Conservation (phyloP, 768 basidiomycete species). For the Pisolithus marmoratus region DNA sequence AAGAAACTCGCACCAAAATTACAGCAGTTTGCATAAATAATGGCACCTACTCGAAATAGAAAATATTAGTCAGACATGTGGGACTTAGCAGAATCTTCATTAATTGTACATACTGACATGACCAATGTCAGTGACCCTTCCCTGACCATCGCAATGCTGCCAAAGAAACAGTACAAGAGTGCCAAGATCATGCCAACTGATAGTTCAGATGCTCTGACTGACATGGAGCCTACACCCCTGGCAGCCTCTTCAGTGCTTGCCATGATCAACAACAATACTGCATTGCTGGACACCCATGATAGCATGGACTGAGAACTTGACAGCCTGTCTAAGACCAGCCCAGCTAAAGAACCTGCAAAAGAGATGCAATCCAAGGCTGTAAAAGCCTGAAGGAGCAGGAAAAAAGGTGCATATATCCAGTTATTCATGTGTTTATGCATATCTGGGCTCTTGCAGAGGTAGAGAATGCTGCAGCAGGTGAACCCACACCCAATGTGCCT, state of each 20-base stretch:
- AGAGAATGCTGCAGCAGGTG: background rate
- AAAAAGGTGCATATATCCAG: constrained; percentile 4
- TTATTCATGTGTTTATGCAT: background rate
- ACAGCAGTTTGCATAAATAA: constrained; percentile 1
- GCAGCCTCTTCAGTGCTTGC: background rate
- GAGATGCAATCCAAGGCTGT: no score
- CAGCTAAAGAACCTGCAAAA: no score
- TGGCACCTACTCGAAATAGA: background rate
- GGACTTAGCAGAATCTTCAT: background rate
- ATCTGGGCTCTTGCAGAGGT: background rate
- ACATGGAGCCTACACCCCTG: no score
- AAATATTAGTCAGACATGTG: background rate
- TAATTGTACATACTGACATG: background rate
- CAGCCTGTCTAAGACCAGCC: background rate
- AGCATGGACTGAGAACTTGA: constrained; percentile 1
- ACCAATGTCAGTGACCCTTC: no score
- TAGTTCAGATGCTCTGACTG: no score
- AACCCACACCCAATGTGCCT: background rate
- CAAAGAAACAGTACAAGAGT: background rate
- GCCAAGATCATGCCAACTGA: background rate
- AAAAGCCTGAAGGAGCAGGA: background rate
- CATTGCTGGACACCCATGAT: background rate
- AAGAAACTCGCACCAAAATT: no score
- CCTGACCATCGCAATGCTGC: no score
- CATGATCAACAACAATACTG: background rate